Base-by-base conservation (phyloP, 805 yeast genomes). In the Candida vartiovaarae region DNA sequence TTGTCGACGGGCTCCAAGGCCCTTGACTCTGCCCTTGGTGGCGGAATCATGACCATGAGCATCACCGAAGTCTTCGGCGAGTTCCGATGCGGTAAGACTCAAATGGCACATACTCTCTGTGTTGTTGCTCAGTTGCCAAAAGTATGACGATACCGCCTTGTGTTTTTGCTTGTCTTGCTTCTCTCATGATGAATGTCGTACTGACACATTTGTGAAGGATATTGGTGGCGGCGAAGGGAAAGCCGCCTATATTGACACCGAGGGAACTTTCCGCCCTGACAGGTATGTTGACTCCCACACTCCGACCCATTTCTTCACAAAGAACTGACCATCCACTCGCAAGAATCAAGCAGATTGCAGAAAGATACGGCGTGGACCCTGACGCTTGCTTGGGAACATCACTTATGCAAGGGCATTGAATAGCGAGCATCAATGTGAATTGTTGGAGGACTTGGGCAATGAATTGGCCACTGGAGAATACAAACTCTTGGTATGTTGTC, bases 211-310 rank as follows among this genome's bases (percentile, higher is more conserved):
- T 33, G 3, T 11, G 15, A 32, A 37, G 41, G 28, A 31, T 5
- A 20, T 79, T 74, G 90, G 90, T 4, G 91, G 91, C 4, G 89
- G 82, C 10, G 90, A 82, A 59, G 91, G 91, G 0, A 84, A 83
- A 62, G 86, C 84, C 27, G 82, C 85, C 8, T 84, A 78, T 54
- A 80, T 84, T 46, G 91, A 84, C 55, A 83, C 91, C 0, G 91
- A 84, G 57, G 91, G 91, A 4, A 84, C 91, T 1, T 84, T 84
- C 51, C 72, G 91, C 45, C 91, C 91, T 3, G 87, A 81, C 47
- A 38, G 45, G 45, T 45, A 35, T 5, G 42, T 31, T 15, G 15
- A 29, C 20, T 15, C 20, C 20, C 20, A 15, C 20, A 15, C 20
- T 15, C 20, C 20, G 20, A 15, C 20, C 20, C 20, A 15, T 15